Evolutionary conservation across 2,329 filamentous ascomycete genomes (phyloP).

Genomic region (Mycosphaerella sp.): DNA sequence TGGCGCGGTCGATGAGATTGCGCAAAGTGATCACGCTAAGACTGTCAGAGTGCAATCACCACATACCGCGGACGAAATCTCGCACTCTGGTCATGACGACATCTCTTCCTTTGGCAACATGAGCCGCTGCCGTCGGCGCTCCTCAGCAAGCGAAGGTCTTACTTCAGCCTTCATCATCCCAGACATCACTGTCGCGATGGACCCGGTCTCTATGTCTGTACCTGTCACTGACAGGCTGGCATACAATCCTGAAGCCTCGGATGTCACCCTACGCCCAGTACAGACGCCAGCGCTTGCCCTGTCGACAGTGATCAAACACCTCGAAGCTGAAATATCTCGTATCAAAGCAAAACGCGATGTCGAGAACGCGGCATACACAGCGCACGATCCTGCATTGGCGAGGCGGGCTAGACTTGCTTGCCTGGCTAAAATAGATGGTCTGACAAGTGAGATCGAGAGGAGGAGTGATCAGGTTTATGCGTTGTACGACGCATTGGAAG

Average conservation of each 20-base stretch:
- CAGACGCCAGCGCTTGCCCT: constrained; percentile 67
- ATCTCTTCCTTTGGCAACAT: constrained; percentile 45
- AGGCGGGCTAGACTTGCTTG: constrained; percentile 58
- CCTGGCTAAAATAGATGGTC: constrained; percentile 53
- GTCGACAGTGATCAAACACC: constrained; percentile 72
- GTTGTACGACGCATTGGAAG: constrained; percentile 76
- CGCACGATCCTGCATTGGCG: constrained; percentile 59
- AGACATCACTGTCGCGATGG: constrained; percentile 49
- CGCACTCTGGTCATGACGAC: constrained; percentile 32
- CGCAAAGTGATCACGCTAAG: constrained; percentile 28
- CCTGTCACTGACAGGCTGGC: constrained; percentile 30
- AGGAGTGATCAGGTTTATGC: constrained; percentile 77
- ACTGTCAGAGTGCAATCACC: constrained; percentile 35
- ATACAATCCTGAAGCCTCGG: constrained; percentile 42
- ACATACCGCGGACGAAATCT: constrained; percentile 29
- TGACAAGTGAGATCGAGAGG: constrained; percentile 60
- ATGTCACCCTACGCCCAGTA: constrained; percentile 54
- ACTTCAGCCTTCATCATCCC: constrained; percentile 60
- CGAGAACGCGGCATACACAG: constrained; percentile 57
- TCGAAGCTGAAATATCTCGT: constrained; percentile 73
- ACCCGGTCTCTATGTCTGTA: constrained; percentile 24
- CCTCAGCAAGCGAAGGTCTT: constrained; percentile 43
- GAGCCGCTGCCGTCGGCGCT: constrained; percentile 44
- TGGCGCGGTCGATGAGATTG: constrained; percentile 31
- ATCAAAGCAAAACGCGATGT: constrained; percentile 62